Conservation (phyloP, 345 rosid genomes). For the Acer saccharum region DNA sequence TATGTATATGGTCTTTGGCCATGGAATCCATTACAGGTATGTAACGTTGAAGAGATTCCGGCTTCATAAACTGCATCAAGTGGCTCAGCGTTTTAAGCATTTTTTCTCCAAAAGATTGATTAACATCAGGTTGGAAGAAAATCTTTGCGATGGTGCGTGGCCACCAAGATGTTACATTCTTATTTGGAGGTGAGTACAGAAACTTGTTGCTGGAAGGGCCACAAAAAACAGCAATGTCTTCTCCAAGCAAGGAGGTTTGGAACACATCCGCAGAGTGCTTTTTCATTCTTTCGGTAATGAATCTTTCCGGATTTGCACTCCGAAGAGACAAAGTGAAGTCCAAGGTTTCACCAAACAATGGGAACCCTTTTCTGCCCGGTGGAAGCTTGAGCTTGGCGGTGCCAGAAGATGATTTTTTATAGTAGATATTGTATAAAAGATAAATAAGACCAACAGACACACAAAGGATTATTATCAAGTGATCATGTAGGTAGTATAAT, state of each 20-base stretch:
- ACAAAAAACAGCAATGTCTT: slow-evolving; percentile 14
- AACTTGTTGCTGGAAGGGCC: slow-evolving; percentile 21
- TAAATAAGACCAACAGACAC: background rate
- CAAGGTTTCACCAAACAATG: slow-evolving; percentile 13
- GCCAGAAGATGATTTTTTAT: background rate
- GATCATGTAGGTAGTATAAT: background rate
- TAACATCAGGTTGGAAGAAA: background rate
- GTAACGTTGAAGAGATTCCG: background rate
- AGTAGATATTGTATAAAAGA: background rate
- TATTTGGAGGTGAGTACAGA: slow-evolving; percentile 12
- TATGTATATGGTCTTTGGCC: slow-evolving; percentile 13
- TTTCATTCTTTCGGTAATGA: background rate
- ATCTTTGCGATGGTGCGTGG: background rate
- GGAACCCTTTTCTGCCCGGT: slow-evolving; percentile 19
- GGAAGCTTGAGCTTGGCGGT: slow-evolving; percentile 1
- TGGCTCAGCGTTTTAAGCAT: background rate
- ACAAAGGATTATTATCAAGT: background rate
- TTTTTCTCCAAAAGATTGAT: background rate
- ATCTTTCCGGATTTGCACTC: slow-evolving; percentile 12
- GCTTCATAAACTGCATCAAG: slow-evolving; percentile 11
- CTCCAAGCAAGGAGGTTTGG: background rate
- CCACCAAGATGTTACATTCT: slow-evolving; percentile 17
- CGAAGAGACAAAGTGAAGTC: background rate
- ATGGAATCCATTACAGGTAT: slow-evolving; percentile 22
- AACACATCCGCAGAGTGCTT: slow-evolving; percentile 8